Evolutionary conservation across 1,284 basidiomycete species (phyloP).

Genomic region (Naganishia sp.): DNA sequence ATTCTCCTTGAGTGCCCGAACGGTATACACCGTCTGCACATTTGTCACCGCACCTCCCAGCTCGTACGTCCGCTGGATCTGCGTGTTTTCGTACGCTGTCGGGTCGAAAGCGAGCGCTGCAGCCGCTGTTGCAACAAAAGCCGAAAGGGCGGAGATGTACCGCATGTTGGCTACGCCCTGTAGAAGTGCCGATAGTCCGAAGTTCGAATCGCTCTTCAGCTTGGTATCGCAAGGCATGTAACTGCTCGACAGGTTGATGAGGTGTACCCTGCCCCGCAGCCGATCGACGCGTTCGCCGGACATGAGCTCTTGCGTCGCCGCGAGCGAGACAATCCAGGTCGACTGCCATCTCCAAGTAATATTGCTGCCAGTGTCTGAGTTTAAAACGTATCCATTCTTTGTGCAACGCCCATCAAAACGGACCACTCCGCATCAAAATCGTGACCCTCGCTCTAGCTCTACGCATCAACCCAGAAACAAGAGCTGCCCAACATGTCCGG

Average conservation of each 20-base stretch:
- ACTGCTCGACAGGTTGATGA: conserved; percentile 12
- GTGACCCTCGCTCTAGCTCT: conserved; percentile 8
- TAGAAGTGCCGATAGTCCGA: neutral
- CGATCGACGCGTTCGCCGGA: neutral
- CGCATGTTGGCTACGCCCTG: conserved; percentile 12
- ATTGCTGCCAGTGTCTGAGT: neutral
- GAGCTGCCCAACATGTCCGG: conserved; percentile 69
- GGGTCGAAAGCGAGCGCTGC: conserved; percentile 17
- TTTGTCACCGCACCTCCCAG: conserved; percentile 81
- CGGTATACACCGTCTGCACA: conserved; percentile 81
- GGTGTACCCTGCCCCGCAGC: conserved; percentile 11
- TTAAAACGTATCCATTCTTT: neutral
- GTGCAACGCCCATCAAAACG: neutral
- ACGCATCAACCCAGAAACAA: neutral
- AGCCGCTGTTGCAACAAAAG: neutral
- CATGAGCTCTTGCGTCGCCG: neutral
- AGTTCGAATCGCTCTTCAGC: neutral
- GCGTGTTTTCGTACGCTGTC: conserved; percentile 74
- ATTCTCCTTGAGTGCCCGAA: conserved; percentile 67
- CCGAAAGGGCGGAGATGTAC: conserved; percentile 10
- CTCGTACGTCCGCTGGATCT: conserved; percentile 79
- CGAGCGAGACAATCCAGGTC: neutral
- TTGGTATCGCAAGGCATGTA: neutral
- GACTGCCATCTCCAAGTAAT: neutral
- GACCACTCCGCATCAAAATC: neutral